Evolutionary conservation across 768 basidiomycete species (phyloP), one percentile per base, ranked within the genome.

Genomic region (Butyriboletus loyo): DNA sequence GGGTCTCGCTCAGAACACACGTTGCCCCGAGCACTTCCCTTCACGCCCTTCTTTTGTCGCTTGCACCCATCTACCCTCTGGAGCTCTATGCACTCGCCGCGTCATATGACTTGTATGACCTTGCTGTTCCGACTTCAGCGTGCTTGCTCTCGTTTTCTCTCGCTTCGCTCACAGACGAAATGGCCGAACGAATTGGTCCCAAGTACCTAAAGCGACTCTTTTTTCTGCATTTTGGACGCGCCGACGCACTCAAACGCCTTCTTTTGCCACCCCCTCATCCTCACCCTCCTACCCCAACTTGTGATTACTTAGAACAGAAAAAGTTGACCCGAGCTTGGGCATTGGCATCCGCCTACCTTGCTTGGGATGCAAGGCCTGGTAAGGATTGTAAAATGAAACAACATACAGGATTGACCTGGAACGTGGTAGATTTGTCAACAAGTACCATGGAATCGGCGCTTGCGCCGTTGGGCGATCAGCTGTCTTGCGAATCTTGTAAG

Each of bases 281-380:
- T 3, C 89, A 92, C 64, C 74, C 84, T n/a, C 86, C 89, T 15
- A 89, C 82, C 0, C 61, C 75, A 5, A 64, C 67, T 21, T 92
- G 89, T 59, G 87, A 89, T 66, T 85, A 86, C 61, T 68, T 77
- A 0, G 85, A 89, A 62, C 89, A 91, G 71, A 90, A 89, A 72
- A 87, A 81, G 63, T 62, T 92, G 34, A 86, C 86, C 11, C 73
- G 89, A 40, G 89, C 89, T 6, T 92, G 89, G 89, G 87, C 89
- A 14, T 71, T 92, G 30, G 89, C 89, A 22, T 82, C 85, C 2
- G 89, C 89, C 11, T 90, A 90, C 70, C 78, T 92, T 7, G 86
- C 86, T 10, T 91, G 89, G 89, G 89, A 90, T 68, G 86, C 86
- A 32, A 75, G 87, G 50, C 86, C 88, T 58, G 89, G 87, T 89